Evolutionary conservation across 139 green algal species (phyloP), one percentile per base, ranked within the genome.

Genomic region (Chlorokybus atmophyticus): DNA sequence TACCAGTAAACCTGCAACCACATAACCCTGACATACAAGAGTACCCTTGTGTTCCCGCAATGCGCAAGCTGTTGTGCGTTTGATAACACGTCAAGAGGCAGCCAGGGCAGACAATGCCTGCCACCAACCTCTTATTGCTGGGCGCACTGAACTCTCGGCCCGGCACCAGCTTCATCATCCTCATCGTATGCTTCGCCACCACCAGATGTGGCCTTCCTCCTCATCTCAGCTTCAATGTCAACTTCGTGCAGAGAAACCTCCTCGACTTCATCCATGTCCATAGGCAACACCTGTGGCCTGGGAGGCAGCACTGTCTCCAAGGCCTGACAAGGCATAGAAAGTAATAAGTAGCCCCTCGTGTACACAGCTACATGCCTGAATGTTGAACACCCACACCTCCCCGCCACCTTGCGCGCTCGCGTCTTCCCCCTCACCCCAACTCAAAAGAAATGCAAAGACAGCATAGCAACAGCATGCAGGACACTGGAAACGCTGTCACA

Each of bases 171-270:
- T 28, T 90, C 88, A 2, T 95, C 89, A 8, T 94, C 85, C 4
- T 87, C 82, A 58, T 94, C 87, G 35, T 84, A 71, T 4, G 71
- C 55, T 42, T 88, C 80, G 0, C 74, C 74, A n/a, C n/a, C n/a
- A n/a, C n/a, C n/a, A n/a, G n/a, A n/a, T n/a, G n/a, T n/a, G 4
- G 52, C 60, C 50, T 82, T 73, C 7, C 68, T 62, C 30, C 87
- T 62, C 24, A 94, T 80, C 78, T 97, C 90, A 28, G 78, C 62
- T 71, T 98, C 80, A 30, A 97, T 88, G 74, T 94, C 75, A 7
- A 80, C 52, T 27, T 77, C 66, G 82, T 76, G 48, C 41, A 81
- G 63, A 4, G 32, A 63, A n/a, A 67, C 80, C 66, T 93, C 79
- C 70, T 90, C 79, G 8, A 55, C 52, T 5, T 92, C 82, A 29